Evolutionary conservation across 2,329 filamentous ascomycete species (phyloP), one percentile per base, ranked within the genome.

Genomic region (Pseudogymnoascus sp.): DNA sequence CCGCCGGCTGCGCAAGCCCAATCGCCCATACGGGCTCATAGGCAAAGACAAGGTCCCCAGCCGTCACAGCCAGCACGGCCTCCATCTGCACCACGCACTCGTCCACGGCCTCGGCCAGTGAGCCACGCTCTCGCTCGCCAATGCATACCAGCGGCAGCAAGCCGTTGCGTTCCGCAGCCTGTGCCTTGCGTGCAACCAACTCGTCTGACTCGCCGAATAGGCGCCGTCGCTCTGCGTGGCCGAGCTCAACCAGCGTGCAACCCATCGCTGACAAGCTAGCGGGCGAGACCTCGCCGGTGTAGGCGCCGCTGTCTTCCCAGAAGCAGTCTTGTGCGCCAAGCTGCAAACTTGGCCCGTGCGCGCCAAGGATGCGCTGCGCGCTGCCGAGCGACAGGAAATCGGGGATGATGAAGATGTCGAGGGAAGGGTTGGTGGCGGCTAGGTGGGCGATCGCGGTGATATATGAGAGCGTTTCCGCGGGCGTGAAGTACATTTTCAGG

Each of bases 11-110:
- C 1, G 82, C 78, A 8, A 90, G 86, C 0, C 91, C 91, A 74
- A 94, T 95, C 0, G 91, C 91, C 91, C 91, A 95, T 1, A 94
- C 90, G 6, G 91, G 91, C 77, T 95, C 91, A 71, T 95, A 95
- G 0, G 91, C 91, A 63, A 95, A 80, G 5, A 93, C 83, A 4
- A 94, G 81, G 59, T 91, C 87, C 0, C 85, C 83, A 14, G 84
- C 79, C 6, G 93, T 77, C 0, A 79, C 82, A 0, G 77, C 76
- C 61, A 94, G 72, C 2, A 90, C 84, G 1, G 84, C 78, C 40
- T 80, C 78, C 63, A 95, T 79, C 74, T 93, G 89, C 4, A 77
- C 75, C 37, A 77, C 78, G 69, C 89, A 90, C 73, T 92, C 87
- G 12, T 78, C 74, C 2, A 90, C 81, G 0, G 90, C 89, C 1